A percentile compares a stretch with the other conserved stretches of the same genome.
Conservation (phyloP, 164 flowering plant genomes). For the Kalanchoe fedtschenkoi region DNA sequence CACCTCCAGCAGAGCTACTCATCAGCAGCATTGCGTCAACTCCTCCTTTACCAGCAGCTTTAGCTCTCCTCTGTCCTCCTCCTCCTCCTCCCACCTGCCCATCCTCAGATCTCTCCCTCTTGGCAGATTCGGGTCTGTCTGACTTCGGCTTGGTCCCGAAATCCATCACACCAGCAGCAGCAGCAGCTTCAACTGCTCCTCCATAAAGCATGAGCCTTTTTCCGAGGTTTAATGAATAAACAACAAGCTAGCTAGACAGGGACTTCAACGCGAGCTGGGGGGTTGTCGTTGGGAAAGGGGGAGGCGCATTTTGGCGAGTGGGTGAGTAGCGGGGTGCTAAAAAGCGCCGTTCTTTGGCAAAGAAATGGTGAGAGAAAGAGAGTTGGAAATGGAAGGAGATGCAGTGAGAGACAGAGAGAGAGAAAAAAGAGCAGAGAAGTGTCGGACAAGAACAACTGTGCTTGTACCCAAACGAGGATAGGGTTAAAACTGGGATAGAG, state of each 20-base stretch:
- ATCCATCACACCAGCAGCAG: neutral
- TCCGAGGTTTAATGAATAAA: neutral
- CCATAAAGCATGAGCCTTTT: neutral
- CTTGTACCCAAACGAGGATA: neutral
- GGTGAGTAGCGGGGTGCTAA: neutral
- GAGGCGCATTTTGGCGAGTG: neutral
- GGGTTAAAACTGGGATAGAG: neutral
- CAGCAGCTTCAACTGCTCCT: neutral
- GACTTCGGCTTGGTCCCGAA: neutral
- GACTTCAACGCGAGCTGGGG: neutral
- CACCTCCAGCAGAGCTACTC: neutral
- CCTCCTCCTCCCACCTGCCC: too few species aligned
- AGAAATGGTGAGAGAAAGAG: neutral
- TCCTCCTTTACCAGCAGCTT: neutral
- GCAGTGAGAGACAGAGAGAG: neutral
- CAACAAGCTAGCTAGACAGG: too few species aligned
- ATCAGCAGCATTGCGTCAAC: constrained; percentile 5
- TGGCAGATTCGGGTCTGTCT: neutral
- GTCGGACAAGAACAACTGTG: neutral
- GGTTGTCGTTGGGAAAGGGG: neutral
- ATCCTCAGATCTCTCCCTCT: too few species aligned
- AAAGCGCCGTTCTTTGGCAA: neutral
- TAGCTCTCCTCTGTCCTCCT: too few species aligned
- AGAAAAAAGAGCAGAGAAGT: neutral
- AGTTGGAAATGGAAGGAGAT: neutral